Evolutionary conservation across 176 grass and related monocot genomes (phyloP), one percentile per base, ranked within the genome.

Genomic region (Aegilops umbellulata): DNA sequence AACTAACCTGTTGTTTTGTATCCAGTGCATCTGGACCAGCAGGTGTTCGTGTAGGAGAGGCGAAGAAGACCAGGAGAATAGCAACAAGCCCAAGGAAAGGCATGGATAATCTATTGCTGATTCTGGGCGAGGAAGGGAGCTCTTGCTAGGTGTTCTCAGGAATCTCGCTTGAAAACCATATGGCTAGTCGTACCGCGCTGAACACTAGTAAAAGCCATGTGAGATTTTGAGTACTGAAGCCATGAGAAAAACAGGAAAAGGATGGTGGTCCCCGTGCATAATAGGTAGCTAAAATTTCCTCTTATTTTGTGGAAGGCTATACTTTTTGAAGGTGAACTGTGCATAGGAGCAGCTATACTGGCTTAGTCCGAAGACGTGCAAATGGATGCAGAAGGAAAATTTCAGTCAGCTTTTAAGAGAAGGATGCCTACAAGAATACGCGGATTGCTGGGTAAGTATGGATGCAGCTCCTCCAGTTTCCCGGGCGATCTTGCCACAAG

Each of bases 81-180:
- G 77, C 34, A 78, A 46, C 64, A 58, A 86, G 35, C 9, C 26
- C n/a, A 34, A 91, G 30, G 38, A 16, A 85, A 69, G 69, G 35
- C 23, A 42, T 5, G 6, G 62, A 26, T 73, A 65, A 41, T 44
- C 19, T 76, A 29, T 10, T 68, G 41, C 8, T 79, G 16, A 17
- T 83, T 62, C 67, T 78, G 73, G 65, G 65, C 65, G 31, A 27
- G 2, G 65, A 74, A 75, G 83, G 42, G 67, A 60, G 60, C 12
- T 27, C 60, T 17, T 80, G 80, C 89, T 87, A 84, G 80, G 8
- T 87, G 65, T 47, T 84, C 85, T 84, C 80, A 87, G 83, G 80
- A 66, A 84, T 68, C 75, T 80, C 1, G 10, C 80, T 22, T 27
- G 38, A 13, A 70, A 44, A 44, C 11, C 42, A 13, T 44, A 41